A percentile compares a stretch with the other conserved stretches of the same genome.
phyloP scores from a whole-genome alignment of 495 filamentous ascomycete species.

The Penicillium steckii region DNA sequence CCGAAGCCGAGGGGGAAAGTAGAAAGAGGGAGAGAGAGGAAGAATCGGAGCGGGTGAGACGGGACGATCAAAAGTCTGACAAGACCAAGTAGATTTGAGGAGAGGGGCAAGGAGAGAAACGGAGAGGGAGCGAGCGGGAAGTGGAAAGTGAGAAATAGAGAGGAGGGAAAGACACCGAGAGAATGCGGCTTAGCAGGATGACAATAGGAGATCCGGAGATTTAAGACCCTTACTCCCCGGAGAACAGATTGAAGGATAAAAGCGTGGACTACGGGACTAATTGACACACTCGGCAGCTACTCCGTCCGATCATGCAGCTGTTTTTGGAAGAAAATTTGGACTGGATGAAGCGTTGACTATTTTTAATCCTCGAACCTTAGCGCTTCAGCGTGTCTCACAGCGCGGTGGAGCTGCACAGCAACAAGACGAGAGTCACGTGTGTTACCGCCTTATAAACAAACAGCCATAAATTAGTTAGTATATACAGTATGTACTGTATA shows the following conservation, averaged over 20 bases:
- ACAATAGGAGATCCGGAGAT: slow-evolving; percentile 12
- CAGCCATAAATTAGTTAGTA: no score
- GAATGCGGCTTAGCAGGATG: slow-evolving; percentile 13
- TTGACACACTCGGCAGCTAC: slow-evolving; percentile 5
- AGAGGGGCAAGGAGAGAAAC: slow-evolving; percentile 7
- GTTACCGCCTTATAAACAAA: no score
- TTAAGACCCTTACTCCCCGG: slow-evolving; percentile 7
- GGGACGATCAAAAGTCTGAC: not conserved
- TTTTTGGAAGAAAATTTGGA: not conserved
- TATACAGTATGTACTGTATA: no score
- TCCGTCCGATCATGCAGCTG: slow-evolving; percentile 10
- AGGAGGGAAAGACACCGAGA: no score
- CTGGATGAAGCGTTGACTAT: slow-evolving; percentile 17
- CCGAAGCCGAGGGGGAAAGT: not conserved
- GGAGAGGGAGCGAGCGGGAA: slow-evolving; percentile 1
- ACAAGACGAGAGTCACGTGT: no score
- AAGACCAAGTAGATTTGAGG: not conserved
- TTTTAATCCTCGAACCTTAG: slow-evolving; percentile 18
- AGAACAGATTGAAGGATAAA: not conserved
- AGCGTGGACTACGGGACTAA: slow-evolving; percentile 1
- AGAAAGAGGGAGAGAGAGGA: not conserved
- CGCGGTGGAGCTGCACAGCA: slow-evolving; percentile 16
- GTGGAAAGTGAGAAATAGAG: no score
- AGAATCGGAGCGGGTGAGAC: slow-evolving; percentile 4
- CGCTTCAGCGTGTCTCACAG: slow-evolving; percentile 22